A percentile compares a stretch with the other conserved stretches of the same genome.
These are phyloP conservation scores for Tolypocladium tropicale DNA, from an alignment of 2,329 filamentous ascomycete genomes.

Conservation along the genomic window DNA sequence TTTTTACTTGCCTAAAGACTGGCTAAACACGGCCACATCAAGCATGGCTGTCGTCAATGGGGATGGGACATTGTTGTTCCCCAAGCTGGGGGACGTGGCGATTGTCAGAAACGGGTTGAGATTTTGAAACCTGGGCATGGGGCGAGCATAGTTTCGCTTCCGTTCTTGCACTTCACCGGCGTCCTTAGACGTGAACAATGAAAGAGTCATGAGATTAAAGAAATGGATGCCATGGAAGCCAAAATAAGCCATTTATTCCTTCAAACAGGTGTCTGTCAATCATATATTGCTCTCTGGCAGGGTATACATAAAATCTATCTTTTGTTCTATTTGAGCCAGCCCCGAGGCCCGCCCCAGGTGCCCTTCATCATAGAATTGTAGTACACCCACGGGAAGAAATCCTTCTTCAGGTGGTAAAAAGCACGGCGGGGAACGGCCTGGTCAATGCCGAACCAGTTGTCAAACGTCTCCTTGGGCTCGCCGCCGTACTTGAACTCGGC, in stretches of 20 bases:
- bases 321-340: not conserved
- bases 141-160: no score
- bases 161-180: no score
- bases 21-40: not conserved
- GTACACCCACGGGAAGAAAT: slow-evolving; percentile 61
- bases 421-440: slow-evolving; percentile 43
- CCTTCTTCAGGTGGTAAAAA: slow-evolving; percentile 55
- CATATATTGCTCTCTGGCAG: not conserved
- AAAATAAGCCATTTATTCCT: no score
- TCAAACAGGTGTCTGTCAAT: not conserved
- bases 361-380: slow-evolving; percentile 50
- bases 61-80: not conserved
- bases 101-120: not conserved
- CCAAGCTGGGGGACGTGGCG: not conserved
- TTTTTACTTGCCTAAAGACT: not conserved
- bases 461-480: slow-evolving; percentile 53
- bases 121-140: not conserved
- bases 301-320: not conserved
- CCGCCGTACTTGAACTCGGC: slow-evolving; percentile 58
- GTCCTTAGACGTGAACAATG: no score
- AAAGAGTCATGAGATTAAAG: no score
- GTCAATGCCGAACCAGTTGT: slow-evolving; percentile 41
- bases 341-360: slow-evolving; percentile 40
- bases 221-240: no score
- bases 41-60: not conserved